phyloP scores from a whole-genome alignment of 2,329 filamentous ascomycete species.

The Talaromyces sp. region DNA sequence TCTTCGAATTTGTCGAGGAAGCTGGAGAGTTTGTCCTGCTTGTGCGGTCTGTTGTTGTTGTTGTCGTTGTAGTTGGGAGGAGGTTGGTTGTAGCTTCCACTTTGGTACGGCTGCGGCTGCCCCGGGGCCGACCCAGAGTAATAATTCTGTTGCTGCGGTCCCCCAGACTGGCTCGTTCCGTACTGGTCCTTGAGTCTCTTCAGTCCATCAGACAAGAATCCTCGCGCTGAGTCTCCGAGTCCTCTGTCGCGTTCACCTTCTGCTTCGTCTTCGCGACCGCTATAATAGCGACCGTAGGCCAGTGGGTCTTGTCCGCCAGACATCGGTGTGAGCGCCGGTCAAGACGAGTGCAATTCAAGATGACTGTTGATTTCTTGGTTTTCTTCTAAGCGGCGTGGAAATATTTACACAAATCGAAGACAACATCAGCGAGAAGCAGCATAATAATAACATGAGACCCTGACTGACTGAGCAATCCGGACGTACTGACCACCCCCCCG shows the following conservation, averaged over 20 bases:
- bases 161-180: conserved; percentile 21
- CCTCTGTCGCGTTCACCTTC: conserved; percentile 20
- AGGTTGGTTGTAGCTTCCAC: conserved; percentile 22
- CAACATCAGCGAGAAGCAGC: not conserved
- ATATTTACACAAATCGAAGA: not conserved
- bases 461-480: not conserved
- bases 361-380: not conserved
- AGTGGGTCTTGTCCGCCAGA: conserved; percentile 46
- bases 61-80: conserved; percentile 19
- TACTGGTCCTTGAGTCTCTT: conserved; percentile 42
- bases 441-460: not conserved
- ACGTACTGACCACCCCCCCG: not conserved
- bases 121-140: conserved; percentile 1
- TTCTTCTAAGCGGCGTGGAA: not conserved
- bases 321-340: conserved; percentile 22
- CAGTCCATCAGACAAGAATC: conserved; percentile 51
- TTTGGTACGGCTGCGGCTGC: conserved; percentile 20
- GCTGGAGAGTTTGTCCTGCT: conserved; percentile 38
- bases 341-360: too few relatives aligned
- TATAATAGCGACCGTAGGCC: conserved; percentile 51
- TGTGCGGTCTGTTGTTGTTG: not conserved
- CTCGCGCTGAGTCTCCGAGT: conserved; percentile 40
- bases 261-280: conserved; percentile 19
- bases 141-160: conserved; percentile 10
- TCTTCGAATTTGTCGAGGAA: conserved; percentile 54